Base-by-base conservation (phyloP, 2,329 filamentous ascomycete species). In the Pseudogymnoascus sp. region DNA sequence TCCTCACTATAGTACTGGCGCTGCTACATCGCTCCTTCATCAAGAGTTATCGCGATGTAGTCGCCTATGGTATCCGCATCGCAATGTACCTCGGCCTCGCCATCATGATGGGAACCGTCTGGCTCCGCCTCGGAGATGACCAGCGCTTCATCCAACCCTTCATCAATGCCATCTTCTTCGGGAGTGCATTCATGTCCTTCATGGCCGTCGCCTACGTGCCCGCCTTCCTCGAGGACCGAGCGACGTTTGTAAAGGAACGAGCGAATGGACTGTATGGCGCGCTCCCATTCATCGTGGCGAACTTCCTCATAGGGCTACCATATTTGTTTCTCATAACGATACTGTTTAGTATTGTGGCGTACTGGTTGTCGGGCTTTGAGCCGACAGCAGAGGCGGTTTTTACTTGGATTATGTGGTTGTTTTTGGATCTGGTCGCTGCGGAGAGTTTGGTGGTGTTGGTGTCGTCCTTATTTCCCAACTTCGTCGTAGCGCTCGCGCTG, bases 91-190 rank as follows among this genome's bases (percentile, higher is more conserved):
- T 88, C 66, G 84, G 85, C 0, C 80, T 96, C 14, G 90, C 90
- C 1, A 84, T 95, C 69, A 88, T 95, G 84, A 92, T 93, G 88
- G 91, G 92, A 4, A 96, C 92, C 0, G 89, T 96, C 11, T 96
- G 90, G 87, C 78, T 96, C 13, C 85, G 91, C 5, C 80, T 96
- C 2, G 77, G 81, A 3, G 81, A 87, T 0, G 78, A 81, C 0
- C 91, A 96, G 73, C 78, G 81, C 64, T 88, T 89, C 65, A 93
- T 96, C 69, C 88, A 91, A 70, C 86, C 90, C 0, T 90, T 90
- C 70, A 91, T 87, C 75, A 96, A 96, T 73, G 89, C 90, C 60
- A 89, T 37, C 28, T 89, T 89, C 79, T 90, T 89, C 70, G 86
- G 88, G 14, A 85, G 82, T 0, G 88, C 88, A 1, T 90, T 91